Conservation (phyloP, 169 alveolate species). For the Plasmodium gaboni region DNA sequence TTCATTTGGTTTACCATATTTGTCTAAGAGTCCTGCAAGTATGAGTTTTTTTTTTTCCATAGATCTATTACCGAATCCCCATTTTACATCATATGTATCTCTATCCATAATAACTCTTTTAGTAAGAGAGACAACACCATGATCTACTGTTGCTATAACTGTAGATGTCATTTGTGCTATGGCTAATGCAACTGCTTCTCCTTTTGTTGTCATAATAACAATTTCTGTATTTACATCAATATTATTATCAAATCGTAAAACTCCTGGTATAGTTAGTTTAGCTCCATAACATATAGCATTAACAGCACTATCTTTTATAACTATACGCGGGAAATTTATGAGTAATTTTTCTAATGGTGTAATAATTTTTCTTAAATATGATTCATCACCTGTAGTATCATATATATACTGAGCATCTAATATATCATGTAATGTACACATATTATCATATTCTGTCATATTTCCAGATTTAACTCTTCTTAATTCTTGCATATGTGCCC, state of each 20-base stretch:
- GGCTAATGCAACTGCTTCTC: constrained; percentile 99
- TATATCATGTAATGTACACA: constrained; percentile 99
- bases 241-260: constrained; percentile 97
- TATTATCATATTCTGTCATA: constrained; percentile 96
- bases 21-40: constrained; percentile 96
- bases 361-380: constrained; percentile 96
- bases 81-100: constrained; percentile 98
- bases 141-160: constrained; percentile 99
- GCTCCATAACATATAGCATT: constrained; percentile 99
- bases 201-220: constrained; percentile 99
- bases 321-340: constrained; percentile 96
- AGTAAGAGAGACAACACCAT: constrained; percentile 98
- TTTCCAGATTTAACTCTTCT: constrained; percentile 98
- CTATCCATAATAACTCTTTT: constrained; percentile 99
- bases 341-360: constrained; percentile 98
- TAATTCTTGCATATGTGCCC: constrained; percentile 99
- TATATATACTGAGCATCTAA: constrained; percentile 97
- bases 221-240: constrained; percentile 97
- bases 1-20: constrained; percentile 95
- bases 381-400: constrained; percentile 96
- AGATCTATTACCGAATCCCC: constrained; percentile 99
- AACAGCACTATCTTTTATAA: constrained; percentile 99
- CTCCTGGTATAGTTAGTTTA: constrained; percentile 99
- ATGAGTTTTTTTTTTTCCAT: constrained; percentile 97
- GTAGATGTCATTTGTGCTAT: constrained; percentile 99